Evolutionary conservation across 106 monocot species (phyloP).

Genomic region (Allium fistulosum): DNA sequence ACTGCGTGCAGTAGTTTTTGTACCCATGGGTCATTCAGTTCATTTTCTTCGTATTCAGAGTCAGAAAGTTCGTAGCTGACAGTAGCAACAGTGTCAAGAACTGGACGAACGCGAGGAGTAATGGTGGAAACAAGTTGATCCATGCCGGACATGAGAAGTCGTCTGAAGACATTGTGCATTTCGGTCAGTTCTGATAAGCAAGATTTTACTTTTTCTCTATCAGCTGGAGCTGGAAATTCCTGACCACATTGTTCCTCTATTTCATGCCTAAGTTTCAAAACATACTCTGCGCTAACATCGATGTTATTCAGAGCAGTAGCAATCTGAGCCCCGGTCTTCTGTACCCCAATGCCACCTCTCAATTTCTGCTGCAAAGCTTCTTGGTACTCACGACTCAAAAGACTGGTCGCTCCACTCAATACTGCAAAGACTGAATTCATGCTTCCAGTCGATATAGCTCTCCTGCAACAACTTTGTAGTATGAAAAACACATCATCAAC

Average conservation of each 20-base stretch:
- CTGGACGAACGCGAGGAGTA: conserved; percentile 76
- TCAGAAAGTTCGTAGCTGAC: conserved; percentile 89
- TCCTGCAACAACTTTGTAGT: conserved; percentile 89
- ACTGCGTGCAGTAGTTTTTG: conserved; percentile 77
- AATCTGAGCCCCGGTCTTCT: conserved; percentile 80
- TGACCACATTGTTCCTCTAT: conserved; percentile 87
- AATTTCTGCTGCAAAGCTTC: conserved; percentile 86
- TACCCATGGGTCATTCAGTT: conserved; percentile 95
- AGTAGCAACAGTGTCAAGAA: conserved; percentile 78
- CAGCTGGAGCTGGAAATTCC: conserved; percentile 65
- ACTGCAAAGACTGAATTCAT: conserved; percentile 83
- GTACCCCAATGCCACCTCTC: conserved; percentile 72
- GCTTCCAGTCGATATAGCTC: conserved; percentile 79
- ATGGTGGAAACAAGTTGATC: conserved; percentile 63
- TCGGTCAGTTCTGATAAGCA: conserved; percentile 83
- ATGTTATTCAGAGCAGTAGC: conserved; percentile 90
- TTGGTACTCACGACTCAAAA: conserved; percentile 85
- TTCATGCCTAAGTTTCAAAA: conserved; percentile 79
- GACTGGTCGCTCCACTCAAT: conserved; percentile 63
- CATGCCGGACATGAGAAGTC: conserved; percentile 51
- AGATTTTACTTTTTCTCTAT: conserved; percentile 89
- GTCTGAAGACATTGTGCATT: conserved; percentile 60
- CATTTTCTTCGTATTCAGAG: conserved; percentile 88
- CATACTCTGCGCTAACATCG: conserved; percentile 92
- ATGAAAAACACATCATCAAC: conserved; percentile 97